Conservation (phyloP, 2,329 filamentous ascomycete genomes). For the Fonsecaea nubica region DNA sequence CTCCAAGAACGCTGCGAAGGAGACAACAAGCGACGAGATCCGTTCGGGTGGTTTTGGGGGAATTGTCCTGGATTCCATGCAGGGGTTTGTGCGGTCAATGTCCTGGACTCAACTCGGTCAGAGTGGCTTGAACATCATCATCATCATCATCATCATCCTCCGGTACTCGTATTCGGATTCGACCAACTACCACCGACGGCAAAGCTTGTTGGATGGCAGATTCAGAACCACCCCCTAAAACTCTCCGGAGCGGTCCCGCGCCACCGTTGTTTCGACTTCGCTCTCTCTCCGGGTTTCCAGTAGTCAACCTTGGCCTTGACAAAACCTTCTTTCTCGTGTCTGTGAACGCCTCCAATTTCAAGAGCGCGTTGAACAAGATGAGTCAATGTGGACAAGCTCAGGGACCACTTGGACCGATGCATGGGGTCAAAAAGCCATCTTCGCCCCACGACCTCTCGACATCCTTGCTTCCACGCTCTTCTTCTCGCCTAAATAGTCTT, state of each 20-base stretch:
- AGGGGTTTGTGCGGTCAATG: not conserved
- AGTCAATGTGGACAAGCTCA: conserved; percentile 9
- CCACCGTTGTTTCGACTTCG: conserved; percentile 13
- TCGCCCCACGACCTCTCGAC: conserved; percentile 5
- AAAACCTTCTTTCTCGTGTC: conserved; percentile 19
- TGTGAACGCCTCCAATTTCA: conserved; percentile 6
- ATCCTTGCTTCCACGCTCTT: conserved; percentile 4
- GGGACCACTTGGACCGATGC: not conserved
- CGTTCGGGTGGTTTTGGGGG: not conserved
- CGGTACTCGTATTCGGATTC: not conserved
- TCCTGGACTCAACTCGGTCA: not conserved
- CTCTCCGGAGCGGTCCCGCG: conserved; percentile 1
- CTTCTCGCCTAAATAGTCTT: conserved; percentile 1
- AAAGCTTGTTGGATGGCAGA: not conserved
- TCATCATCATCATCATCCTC: not conserved
- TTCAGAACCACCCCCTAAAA: not conserved
- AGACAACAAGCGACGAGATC: not conserved
- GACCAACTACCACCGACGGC: not conserved
- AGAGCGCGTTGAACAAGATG: not conserved
- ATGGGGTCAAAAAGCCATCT: conserved; percentile 4
- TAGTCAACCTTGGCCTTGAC: not conserved
- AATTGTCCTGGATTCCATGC: not conserved
- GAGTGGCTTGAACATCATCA: not conserved
- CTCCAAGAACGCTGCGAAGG: not conserved
- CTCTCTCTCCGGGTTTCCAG: not conserved